phyloP scores from a whole-genome alignment of 306 rosid genomes.

The Cucurbita moschata region DNA sequence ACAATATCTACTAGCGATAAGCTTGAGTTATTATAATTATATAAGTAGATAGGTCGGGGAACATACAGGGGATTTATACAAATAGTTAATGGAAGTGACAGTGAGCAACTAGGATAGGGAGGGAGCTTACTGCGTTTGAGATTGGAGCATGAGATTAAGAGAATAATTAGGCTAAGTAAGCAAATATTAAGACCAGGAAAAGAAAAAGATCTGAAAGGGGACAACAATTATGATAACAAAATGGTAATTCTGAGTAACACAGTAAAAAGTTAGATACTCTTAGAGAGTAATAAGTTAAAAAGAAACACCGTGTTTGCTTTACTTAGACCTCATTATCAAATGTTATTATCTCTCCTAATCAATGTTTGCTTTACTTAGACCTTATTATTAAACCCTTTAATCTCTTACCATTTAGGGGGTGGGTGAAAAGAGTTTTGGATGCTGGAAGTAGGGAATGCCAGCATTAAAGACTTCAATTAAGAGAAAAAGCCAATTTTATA shows the following conservation, averaged over 20 bases:
- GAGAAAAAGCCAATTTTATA: background rate
- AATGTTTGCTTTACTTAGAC: background rate
- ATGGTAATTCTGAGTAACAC: background rate
- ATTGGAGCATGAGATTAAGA: background rate
- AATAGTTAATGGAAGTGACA: background rate
- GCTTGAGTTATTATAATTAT: no score
- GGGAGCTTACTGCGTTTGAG: background rate
- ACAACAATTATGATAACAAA: background rate
- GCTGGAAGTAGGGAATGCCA: background rate
- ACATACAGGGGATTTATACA: background rate
- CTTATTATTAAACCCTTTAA: background rate
- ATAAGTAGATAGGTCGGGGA: background rate
- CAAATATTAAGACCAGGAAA: background rate
- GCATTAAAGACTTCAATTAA: background rate
- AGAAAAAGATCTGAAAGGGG: background rate
- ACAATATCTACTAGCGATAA: no score
- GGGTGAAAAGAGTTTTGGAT: background rate
- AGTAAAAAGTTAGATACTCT: background rate
- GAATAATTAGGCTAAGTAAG: background rate
- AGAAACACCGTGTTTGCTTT: background rate
- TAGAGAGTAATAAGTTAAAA: background rate
- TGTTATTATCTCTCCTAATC: background rate
- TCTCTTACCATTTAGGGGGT: background rate
- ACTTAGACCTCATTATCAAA: conserved; percentile 5
- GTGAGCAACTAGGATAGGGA: background rate